Base-by-base conservation (phyloP, 2,329 filamentous ascomycete genomes). In the Arthroderma uncinatum region DNA sequence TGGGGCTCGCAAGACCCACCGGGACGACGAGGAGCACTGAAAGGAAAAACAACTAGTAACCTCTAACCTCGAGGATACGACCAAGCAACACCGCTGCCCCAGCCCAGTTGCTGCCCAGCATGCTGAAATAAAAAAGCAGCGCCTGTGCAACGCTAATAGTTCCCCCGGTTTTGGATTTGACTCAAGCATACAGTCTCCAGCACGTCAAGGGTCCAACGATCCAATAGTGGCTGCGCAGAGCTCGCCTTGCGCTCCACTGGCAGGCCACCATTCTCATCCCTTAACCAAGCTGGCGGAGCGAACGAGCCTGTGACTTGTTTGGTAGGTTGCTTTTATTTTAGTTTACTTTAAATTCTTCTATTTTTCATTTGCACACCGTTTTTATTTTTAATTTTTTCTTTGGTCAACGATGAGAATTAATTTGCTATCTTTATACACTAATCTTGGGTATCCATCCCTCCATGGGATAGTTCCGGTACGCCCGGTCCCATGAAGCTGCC, bases 281-380 rank as follows among this genome's bases (percentile, higher is more conserved):
- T 55, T 55, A 42, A 55, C 53, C 53, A 55, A 40, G 34, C 53
- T 55, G 53, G 53, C 53, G 53, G 53, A 30, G 53, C 37, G 52
- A 36, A 21, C 23, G 44, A 42, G 53, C 53, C 30, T 55, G 53
- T 55, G 53, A 55, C 53, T 55, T 39, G 53, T 39, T 23, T 42
- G 36, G 37, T 44, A 30, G 34, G 25, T 37, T 34, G n/a, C 50
- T 53, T 53, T 53, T 53, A 19, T 53, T 53, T 53, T 53, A 48
- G 25, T 25, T 48, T 48, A 28, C 10, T 53, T 36, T 53, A 7
- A 34, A 34, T 53, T 53, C 34, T 19, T 36, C 21, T 36, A 37
- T 53, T 53, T 52, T 53, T 53, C 19, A 48, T 48, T 48, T 48
- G 44, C 44, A 48, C 44, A 21, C 50, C 50, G 28, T 53, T 53